phyloP scores from a whole-genome alignment of 768 basidiomycete genomes.

The Mycena maculata region DNA sequence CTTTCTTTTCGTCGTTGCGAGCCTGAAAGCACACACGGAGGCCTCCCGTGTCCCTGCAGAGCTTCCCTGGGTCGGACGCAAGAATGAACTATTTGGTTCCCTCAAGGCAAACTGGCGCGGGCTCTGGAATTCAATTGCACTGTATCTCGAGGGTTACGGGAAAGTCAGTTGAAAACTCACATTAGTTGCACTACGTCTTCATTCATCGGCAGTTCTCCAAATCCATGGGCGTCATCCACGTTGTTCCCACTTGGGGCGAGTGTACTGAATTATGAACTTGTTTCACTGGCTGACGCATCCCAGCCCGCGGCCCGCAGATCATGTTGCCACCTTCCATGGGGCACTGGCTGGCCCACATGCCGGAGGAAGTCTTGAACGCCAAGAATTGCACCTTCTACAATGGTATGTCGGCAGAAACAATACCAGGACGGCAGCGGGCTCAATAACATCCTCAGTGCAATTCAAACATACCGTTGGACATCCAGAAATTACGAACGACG shows the following conservation, averaged over 20 bases:
- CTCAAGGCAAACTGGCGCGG: conserved; percentile 27
- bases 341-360: conserved; percentile 19
- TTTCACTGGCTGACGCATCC: too few species aligned
- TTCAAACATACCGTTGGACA: conserved; percentile 28
- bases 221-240: background rate
- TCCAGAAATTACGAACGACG: conserved; percentile 16
- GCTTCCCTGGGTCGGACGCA: conserved; percentile 24
- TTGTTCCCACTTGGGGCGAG: conserved; percentile 21
- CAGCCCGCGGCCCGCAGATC: conserved; percentile 22
- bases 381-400: conserved; percentile 27
- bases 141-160: conserved; percentile 24
- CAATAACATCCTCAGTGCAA: background rate
- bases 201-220: conserved; percentile 2
- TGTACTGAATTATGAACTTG: too few species aligned
- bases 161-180: conserved; percentile 1
- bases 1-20: conserved; percentile 21
- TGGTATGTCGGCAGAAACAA: too few species aligned
- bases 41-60: conserved; percentile 8
- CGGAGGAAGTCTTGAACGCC: conserved; percentile 27
- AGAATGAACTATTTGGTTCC: conserved; percentile 4
- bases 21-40: conserved; percentile 19
- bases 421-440: too few species aligned
- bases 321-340: conserved; percentile 22
- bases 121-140: conserved; percentile 7
- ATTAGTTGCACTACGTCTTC: background rate